Conservation (phyloP, 116 monocot genomes). For the Dioscorea cayenensis region DNA sequence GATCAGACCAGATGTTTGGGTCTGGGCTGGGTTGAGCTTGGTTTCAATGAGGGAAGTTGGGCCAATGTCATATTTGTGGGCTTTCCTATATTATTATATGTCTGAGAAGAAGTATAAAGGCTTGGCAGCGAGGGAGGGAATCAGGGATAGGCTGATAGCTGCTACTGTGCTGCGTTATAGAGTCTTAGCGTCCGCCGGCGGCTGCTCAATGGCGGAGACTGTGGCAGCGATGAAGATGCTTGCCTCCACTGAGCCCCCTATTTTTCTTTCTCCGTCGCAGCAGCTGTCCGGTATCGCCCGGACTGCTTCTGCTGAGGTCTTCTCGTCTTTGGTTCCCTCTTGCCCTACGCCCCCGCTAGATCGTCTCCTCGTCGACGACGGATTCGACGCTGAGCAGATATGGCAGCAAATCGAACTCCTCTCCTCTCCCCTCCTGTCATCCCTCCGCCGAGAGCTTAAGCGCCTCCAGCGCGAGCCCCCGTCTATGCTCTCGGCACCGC, state of each 20-base stretch:
- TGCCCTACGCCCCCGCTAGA: conserved; percentile 47
- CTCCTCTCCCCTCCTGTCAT: conserved; percentile 33
- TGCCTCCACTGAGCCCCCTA: conserved; percentile 22
- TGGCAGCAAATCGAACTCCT: conserved; percentile 85
- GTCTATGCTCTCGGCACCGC: not conserved
- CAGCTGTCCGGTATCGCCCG: conserved; percentile 51
- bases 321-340: conserved; percentile 43
- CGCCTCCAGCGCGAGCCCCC: conserved; percentile 37
- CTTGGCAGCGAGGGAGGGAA: no score
- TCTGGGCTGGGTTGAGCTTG: no score
- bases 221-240: conserved; percentile 25
- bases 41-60: no score
- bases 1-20: no score
- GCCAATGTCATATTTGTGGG: no score
- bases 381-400: conserved; percentile 87
- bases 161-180: no score
- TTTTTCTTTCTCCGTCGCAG: conserved; percentile 48
- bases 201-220: not conserved
- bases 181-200: no score
- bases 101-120: no score
- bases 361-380: conserved; percentile 41
- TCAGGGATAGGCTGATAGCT: no score
- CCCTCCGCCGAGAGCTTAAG: conserved; percentile 31
- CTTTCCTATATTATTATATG: no score
- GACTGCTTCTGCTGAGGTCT: conserved; percentile 40